phyloP scores from a whole-genome alignment of 192 early-diverging fungal species.

The Diversispora eburnea region DNA sequence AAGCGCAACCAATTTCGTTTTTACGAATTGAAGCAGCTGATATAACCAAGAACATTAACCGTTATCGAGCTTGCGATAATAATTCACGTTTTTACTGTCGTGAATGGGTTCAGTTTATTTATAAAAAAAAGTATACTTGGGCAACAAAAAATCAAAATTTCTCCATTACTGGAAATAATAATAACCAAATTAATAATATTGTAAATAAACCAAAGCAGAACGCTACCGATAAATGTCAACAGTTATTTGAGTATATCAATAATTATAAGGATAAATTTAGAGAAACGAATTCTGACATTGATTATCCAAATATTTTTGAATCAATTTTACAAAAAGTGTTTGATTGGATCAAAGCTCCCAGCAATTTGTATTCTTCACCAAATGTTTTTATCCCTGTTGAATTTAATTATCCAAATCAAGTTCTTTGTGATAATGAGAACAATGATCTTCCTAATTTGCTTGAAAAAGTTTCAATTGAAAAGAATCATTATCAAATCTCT shows the following conservation, averaged over 20 bases:
- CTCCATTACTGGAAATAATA: neutral
- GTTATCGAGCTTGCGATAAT: slow-evolving; percentile 70
- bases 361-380: slow-evolving; percentile 41
- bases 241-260: slow-evolving; percentile 32
- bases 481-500: slow-evolving; percentile 58
- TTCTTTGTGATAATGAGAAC: slow-evolving; percentile 50
- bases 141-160: slow-evolving; percentile 30
- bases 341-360: slow-evolving; percentile 47
- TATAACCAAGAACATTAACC: slow-evolving; percentile 63
- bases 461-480: slow-evolving; percentile 63
- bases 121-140: slow-evolving; percentile 58
- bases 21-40: slow-evolving; percentile 61
- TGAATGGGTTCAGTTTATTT: slow-evolving; percentile 77
- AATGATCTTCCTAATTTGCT: slow-evolving; percentile 64
- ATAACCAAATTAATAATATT: neutral
- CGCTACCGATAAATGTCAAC: slow-evolving; percentile 37
- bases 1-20: slow-evolving; percentile 38
- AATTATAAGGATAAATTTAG: slow-evolving; percentile 21
- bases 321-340: slow-evolving; percentile 37
- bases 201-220: slow-evolving; percentile 37
- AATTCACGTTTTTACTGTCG: slow-evolving; percentile 72
- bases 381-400: slow-evolving; percentile 47
- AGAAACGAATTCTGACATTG: slow-evolving; percentile 33
- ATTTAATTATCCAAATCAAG: slow-evolving; percentile 46
- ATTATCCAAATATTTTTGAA: slow-evolving; percentile 33